Conservation (phyloP, 768 basidiomycete species). For the Galerina marginata region DNA sequence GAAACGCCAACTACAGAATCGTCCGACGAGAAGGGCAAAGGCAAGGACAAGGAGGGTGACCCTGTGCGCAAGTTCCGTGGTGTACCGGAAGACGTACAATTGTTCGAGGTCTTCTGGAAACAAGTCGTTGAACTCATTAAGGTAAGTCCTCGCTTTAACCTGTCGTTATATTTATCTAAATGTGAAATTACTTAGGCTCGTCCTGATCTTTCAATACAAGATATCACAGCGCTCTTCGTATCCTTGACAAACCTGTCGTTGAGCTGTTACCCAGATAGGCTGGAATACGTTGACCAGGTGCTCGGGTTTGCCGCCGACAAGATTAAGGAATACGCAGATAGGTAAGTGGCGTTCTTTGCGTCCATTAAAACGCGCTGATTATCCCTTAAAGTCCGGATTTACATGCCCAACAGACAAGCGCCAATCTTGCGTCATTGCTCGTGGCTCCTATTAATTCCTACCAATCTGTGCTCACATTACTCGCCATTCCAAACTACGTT, state of each 20-base stretch:
- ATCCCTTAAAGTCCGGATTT: slow-evolving; percentile 72
- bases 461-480: slow-evolving; percentile 94
- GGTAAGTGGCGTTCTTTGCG: slow-evolving; percentile 47
- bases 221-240: slow-evolving; percentile 94
- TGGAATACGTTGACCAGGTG: slow-evolving; percentile 97
- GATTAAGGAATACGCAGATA: slow-evolving; percentile 82
- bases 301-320: slow-evolving; percentile 88
- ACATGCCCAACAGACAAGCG: slow-evolving; percentile 83
- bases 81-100: slow-evolving; percentile 90
- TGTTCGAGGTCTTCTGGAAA: slow-evolving; percentile 99
- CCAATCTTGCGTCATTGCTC: slow-evolving; percentile 90
- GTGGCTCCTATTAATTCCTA: slow-evolving; percentile 96
- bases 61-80: slow-evolving; percentile 88
- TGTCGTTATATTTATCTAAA: neutral
- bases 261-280: slow-evolving; percentile 95
- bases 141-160: slow-evolving; percentile 46
- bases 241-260: slow-evolving; percentile 94
- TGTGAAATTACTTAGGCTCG: slow-evolving; percentile 66
- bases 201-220: slow-evolving; percentile 96
- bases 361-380: neutral
- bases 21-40: slow-evolving; percentile 46
- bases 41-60: slow-evolving; percentile 62
- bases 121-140: slow-evolving; percentile 98
- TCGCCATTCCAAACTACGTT: slow-evolving; percentile 90
- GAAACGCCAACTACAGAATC: slow-evolving; percentile 30